A percentile compares a stretch with the other conserved stretches of the same genome.
Evolutionary conservation across 2,329 filamentous ascomycete genomes (phyloP).

Genomic region (Aspergillus sp.): DNA sequence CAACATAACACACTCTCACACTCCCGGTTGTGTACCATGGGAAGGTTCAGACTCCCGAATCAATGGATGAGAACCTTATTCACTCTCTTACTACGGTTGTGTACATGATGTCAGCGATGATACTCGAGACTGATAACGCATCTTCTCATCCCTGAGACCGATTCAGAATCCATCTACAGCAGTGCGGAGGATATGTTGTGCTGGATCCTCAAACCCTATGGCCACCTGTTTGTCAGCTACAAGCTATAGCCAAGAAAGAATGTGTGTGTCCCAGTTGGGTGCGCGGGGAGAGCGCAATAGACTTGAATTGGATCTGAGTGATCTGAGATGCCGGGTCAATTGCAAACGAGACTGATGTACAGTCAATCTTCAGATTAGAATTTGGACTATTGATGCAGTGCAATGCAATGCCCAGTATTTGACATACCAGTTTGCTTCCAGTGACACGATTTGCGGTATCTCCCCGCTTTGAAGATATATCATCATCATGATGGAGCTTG

Average conservation of each 20-base stretch:
- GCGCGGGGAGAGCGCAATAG: background rate
- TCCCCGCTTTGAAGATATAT: background rate
- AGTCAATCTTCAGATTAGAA: conserved; percentile 13
- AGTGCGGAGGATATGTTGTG: background rate
- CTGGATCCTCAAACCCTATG: background rate
- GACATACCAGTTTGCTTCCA: background rate
- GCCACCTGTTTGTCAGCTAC: background rate
- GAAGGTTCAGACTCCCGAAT: background rate
- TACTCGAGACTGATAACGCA: conserved; percentile 2
- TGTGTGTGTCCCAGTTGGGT: background rate
- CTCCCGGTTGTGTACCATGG: conserved; percentile 12
- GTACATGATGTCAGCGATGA: conserved; percentile 19
- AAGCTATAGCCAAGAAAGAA: background rate
- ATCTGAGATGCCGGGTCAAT: background rate
- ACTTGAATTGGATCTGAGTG: background rate
- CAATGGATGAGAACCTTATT: background rate
- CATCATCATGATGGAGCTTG: background rate
- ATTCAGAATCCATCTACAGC: conserved; percentile 10
- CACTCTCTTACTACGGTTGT: background rate
- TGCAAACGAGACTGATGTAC: conserved; percentile 12
- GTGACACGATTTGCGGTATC: background rate
- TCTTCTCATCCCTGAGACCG: background rate
- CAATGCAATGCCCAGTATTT: conserved; percentile 8
- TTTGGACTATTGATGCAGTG: conserved; percentile 14
- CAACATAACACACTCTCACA: background rate